Conservation (phyloP, 176 grass and related monocot species). For the Eragrostis nindensis region DNA sequence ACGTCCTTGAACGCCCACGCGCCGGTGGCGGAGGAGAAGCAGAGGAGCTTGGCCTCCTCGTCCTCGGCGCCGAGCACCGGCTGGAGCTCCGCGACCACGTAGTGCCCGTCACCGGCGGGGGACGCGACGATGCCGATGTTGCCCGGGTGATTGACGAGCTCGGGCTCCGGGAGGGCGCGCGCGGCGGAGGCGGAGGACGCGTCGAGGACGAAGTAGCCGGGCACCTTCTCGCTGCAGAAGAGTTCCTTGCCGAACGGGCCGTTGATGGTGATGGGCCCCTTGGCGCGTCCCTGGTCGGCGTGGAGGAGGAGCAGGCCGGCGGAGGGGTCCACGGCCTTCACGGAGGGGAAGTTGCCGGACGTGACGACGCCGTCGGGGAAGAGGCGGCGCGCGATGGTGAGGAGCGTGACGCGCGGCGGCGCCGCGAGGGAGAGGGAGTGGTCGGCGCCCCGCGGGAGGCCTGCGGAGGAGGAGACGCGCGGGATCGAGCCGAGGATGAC, state of each 20-base stretch:
- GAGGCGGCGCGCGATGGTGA: too few species aligned
- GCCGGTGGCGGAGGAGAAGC: neutral
- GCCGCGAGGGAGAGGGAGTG: too few species aligned
- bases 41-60: neutral
- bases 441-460: too few species aligned
- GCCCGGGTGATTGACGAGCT: neutral
- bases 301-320: conserved; percentile 31
- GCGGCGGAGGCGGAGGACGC: neutral
- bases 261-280: neutral
- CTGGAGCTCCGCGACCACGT: too few species aligned
- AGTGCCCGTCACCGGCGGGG: too few species aligned
- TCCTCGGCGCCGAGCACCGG: too few species aligned
- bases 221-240: neutral
- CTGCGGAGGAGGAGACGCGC: neutral
- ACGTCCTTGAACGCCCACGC: neutral
- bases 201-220: conserved; percentile 23
- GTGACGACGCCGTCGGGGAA: neutral
- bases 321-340: conserved; percentile 10
- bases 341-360: neutral
- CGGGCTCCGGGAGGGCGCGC: too few species aligned
- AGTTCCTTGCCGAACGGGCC: neutral
- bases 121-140: too few species aligned
- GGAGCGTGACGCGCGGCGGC: too few species aligned
- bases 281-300: neutral
- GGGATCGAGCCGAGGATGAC: conserved; percentile 33